phyloP scores from a whole-genome alignment of 192 early-diverging fungal species.

The Umbelopsis isabellina region DNA sequence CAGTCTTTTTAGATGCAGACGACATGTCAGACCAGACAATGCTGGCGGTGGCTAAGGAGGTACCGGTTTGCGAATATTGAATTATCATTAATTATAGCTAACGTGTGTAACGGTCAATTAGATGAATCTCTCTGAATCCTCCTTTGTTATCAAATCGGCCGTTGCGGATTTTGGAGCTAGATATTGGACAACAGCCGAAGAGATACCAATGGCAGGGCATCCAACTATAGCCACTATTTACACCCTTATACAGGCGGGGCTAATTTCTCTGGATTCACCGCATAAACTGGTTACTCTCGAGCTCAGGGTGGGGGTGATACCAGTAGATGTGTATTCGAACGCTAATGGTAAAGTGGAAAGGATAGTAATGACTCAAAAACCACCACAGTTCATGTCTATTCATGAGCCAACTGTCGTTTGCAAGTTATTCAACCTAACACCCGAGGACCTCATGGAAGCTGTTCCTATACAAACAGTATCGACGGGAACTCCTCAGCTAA shows the following conservation, averaged over 20 bases:
- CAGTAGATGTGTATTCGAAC: slow-evolving; percentile 9
- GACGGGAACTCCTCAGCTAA: slow-evolving; percentile 22
- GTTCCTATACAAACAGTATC: slow-evolving; percentile 26
- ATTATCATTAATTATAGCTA: neutral
- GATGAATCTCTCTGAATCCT: slow-evolving; percentile 25
- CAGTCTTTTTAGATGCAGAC: slow-evolving; percentile 26
- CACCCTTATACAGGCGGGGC: slow-evolving; percentile 11
- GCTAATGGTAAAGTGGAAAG: neutral
- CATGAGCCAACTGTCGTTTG: slow-evolving; percentile 20
- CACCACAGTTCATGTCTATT: slow-evolving; percentile 1
- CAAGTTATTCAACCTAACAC: slow-evolving; percentile 8
- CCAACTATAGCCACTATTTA: slow-evolving; percentile 25
- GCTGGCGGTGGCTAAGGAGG: slow-evolving; percentile 19
- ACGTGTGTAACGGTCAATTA: neutral
- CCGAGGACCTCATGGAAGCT: slow-evolving; percentile 5
- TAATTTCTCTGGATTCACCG: neutral
- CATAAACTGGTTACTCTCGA: neutral
- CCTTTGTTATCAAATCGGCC: slow-evolving; percentile 12
- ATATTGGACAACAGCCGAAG: slow-evolving; percentile 22
- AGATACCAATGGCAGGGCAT: slow-evolving; percentile 24
- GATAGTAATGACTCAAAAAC: slow-evolving; percentile 21
- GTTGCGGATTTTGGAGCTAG: slow-evolving; percentile 20
- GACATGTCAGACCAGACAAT: slow-evolving; percentile 23
- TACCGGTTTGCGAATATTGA: neutral
- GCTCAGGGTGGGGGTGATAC: slow-evolving; percentile 13